Evolutionary conservation across 169 alveolate species (phyloP), one percentile per base, ranked within the genome.

Genomic region (Toxoplasma gondii): DNA sequence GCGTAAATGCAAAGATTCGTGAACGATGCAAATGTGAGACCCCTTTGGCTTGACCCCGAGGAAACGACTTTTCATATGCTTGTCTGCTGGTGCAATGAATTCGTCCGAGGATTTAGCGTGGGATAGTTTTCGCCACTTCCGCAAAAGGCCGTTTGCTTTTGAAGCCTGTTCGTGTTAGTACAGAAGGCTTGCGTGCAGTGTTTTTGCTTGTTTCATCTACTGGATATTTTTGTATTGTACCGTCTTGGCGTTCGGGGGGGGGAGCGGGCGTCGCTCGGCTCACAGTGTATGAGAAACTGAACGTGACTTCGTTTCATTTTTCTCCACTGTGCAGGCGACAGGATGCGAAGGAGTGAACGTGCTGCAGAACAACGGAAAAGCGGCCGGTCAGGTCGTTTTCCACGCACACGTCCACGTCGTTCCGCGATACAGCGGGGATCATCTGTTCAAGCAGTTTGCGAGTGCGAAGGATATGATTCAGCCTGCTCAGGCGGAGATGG

Each of bases 301-400:
- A 34, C 82, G 17, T 69, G 27, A 9, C 24, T 80, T 31, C 45
- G 53, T 2, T 31, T 80, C 17, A 5, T 34, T 7, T 31, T 0
- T 81, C 38, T 39, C 87, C 36, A 67, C 44, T 27, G 34, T 38
- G 34, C 94, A 88, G 95, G 95, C 95, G 70, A 88, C 94, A 0
- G 81, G 81, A 38, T 49, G 93, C 67, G 95, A 93, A 49, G 95
- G 94, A 36, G 88, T 93, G 24, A 93, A 93, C 88, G 94, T 93
- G 41, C 93, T 93, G 17, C 95, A 93, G 88, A 93, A 93, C 94
- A 92, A 92, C 82, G 94, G 93, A 38, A 19, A 86, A 41, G 91
- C 95, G 1, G 95, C 95, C 7, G 95, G 95, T 39, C 95, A 93
- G 54, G 92, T 93, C 45, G 95, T 93, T 43, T 80, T 69, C 83